Evolutionary conservation across 2,329 filamentous ascomycete genomes (phyloP), one percentile per base, ranked within the genome.

Genomic region (Monosporascus cannonballus): DNA sequence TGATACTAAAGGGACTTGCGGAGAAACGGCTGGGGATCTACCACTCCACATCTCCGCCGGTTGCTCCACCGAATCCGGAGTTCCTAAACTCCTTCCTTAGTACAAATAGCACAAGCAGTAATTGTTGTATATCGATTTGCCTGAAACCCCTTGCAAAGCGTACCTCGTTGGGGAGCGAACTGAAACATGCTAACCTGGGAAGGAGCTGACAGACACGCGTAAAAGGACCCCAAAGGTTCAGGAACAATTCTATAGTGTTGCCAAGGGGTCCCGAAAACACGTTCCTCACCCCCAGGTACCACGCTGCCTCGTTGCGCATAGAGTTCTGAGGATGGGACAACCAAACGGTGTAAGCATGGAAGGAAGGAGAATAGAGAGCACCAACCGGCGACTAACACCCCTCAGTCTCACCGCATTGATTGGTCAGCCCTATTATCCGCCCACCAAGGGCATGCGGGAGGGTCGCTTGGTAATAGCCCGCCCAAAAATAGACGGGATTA

Each of bases 401-500:
- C 6, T 14, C 34, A 47, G 46, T 30, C 24, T 45, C 27, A 17
- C 46, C 47, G 46, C 39, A 49, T 50, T 55, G 51, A 56, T 56
- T 60, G 55, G 60, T 59, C 54, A 62, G 60, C 61, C 61, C 56
- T 64, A 63, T 34, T 14, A 47, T 41, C 44, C 30, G 53, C 48
- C 55, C 52, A 45, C 59, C 57, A 63, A 62, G 59, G 11, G 58
- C 48, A 52, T 47, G 48, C 42, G 47, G 8, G 15, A 11, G 47
- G 50, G 42, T 47, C 42, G 54, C 61, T 65, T 65, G 59, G 59
- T 62, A 63, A 65, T 60, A 37, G n/a, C 37, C 25, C 27, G 20
- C 6, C 57, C 56, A 60, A 63, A 65, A 65, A 65, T 64, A 64
- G 61, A 55, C n/a, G 37, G 15, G n/a, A 36, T 50, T 63, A 60